phyloP scores from a whole-genome alignment of 306 rosid genomes.

The Vachellia collinsii region DNA sequence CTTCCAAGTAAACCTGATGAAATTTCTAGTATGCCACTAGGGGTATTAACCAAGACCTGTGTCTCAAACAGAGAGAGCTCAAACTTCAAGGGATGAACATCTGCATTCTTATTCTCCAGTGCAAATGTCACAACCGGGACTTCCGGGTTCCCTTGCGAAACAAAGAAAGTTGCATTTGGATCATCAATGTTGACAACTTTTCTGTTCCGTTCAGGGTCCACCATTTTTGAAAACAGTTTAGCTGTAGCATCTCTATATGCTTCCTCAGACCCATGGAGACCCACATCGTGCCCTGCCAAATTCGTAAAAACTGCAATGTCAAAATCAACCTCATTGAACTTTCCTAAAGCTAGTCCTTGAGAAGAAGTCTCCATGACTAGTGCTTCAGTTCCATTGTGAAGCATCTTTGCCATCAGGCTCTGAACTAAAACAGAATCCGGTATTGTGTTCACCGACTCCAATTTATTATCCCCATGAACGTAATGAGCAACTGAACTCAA shows the following conservation, averaged over 20 bases:
- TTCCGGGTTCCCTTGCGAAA: slow-evolving; percentile 71
- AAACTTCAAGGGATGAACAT: slow-evolving; percentile 83
- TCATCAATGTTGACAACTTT: slow-evolving; percentile 93
- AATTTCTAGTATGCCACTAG: slow-evolving; percentile 89
- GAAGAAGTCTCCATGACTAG: slow-evolving; percentile 81
- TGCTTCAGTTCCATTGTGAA: slow-evolving; percentile 87
- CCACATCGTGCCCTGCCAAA: slow-evolving; percentile 60
- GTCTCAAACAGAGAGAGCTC: slow-evolving; percentile 96
- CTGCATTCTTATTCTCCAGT: slow-evolving; percentile 84
- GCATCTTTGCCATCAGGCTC: slow-evolving; percentile 93
- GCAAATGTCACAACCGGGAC: slow-evolving; percentile 88
- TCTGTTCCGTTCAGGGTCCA: slow-evolving; percentile 83
- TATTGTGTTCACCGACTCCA: slow-evolving; percentile 58
- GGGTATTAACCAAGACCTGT: slow-evolving; percentile 91
- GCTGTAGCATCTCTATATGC: slow-evolving; percentile 65
- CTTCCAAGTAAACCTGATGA: slow-evolving; percentile 92
- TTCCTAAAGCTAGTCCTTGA: slow-evolving; percentile 58
- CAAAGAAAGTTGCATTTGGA: slow-evolving; percentile 65
- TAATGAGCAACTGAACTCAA: slow-evolving; percentile 75
- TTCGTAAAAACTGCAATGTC: slow-evolving; percentile 89
- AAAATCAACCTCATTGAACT: slow-evolving; percentile 84
- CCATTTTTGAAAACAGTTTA: slow-evolving; percentile 79
- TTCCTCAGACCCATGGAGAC: slow-evolving; percentile 57
- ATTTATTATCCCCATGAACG: slow-evolving; percentile 80
- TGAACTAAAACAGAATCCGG: slow-evolving; percentile 84